These are phyloP conservation scores for Cyberlindnera xylosilytica DNA, from an alignment of 805 yeast species.

Conservation along the genomic window DNA sequence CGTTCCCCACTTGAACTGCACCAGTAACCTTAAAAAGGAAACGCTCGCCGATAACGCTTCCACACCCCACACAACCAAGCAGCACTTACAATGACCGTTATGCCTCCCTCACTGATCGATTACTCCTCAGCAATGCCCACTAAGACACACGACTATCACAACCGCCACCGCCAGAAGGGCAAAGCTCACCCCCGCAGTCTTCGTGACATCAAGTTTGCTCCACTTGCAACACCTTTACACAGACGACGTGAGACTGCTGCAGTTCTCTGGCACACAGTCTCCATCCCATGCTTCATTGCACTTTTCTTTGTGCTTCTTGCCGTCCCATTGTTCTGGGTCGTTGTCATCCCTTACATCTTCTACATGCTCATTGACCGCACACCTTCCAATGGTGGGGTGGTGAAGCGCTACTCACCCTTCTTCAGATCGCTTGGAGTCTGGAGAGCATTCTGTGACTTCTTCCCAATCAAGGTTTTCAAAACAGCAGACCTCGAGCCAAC, in stretches of 20 bases:
- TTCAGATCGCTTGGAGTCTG: slow-evolving; percentile 59
- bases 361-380: slow-evolving; percentile 61
- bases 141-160: background rate
- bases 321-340: slow-evolving; percentile 63
- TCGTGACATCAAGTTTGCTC: slow-evolving; percentile 44
- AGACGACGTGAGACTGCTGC: slow-evolving; percentile 65
- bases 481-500: slow-evolving; percentile 73
- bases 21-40: too few species aligned
- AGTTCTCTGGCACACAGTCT: slow-evolving; percentile 69
- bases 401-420: slow-evolving; percentile 51
- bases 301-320: slow-evolving; percentile 58
- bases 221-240: slow-evolving; percentile 49
- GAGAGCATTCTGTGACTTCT: slow-evolving; percentile 72
- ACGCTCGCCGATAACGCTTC: too few species aligned
- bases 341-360: slow-evolving; percentile 58
- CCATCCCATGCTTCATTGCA: slow-evolving; percentile 57
- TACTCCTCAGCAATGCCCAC: too few species aligned
- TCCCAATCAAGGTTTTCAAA: slow-evolving; percentile 72
- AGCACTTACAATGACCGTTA: too few species aligned
- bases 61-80: too few species aligned
- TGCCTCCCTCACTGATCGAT: too few species aligned
- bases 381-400: slow-evolving; percentile 70
- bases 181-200: background rate
- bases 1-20: too few species aligned
- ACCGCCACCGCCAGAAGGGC: background rate